Conservation (phyloP, 768 basidiomycete genomes). For the Rhodotorula babjevae region DNA sequence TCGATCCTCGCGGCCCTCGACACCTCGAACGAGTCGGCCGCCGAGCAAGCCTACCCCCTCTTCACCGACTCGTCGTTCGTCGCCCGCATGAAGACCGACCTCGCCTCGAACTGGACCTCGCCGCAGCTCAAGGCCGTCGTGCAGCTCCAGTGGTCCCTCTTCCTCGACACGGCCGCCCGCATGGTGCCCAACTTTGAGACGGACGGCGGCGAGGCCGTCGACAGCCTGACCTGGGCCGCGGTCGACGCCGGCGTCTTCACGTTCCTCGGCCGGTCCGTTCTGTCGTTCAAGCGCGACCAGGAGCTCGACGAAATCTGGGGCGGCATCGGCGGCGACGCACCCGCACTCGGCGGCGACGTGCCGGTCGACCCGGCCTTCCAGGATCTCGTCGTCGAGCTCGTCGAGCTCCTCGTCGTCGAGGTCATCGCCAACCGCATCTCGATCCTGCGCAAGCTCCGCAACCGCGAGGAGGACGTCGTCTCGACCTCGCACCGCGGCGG, state of each 20-base stretch:
- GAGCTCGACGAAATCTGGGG: conserved; percentile 49
- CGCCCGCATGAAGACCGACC: conserved; percentile 18
- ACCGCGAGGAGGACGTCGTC: conserved; percentile 77
- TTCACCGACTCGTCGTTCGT: conserved; percentile 30
- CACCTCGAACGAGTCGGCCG: conserved; percentile 49
- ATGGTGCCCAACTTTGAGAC: conserved; percentile 62
- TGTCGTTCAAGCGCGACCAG: conserved; percentile 55
- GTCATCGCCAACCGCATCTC: conserved; percentile 46
- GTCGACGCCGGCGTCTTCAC: conserved; percentile 76
- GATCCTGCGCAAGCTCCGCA: conserved; percentile 59
- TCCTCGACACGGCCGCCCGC: conserved; percentile 70
- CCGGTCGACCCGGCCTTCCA: conserved; percentile 53
- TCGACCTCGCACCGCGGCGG: conserved; percentile 62
- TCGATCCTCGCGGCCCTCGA: conserved; percentile 65
- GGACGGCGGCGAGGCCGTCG: conserved; percentile 64
- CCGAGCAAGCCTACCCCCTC: conserved; percentile 30
- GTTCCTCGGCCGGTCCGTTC: conserved; percentile 61
- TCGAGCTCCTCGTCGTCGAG: conserved; percentile 68
- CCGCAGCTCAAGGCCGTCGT: conserved; percentile 64
- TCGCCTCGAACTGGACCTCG: conserved; percentile 43
- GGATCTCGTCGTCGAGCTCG: conserved; percentile 57
- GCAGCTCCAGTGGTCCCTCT: conserved; percentile 81
- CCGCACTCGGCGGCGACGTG: conserved; percentile 19
- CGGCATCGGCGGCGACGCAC: conserved; percentile 11
- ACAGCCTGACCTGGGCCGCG: conserved; percentile 73